A percentile compares a stretch with the other conserved stretches of the same genome.
phyloP scores from a whole-genome alignment of 2,329 filamentous ascomycete species.

The Pseudopithomyces maydicus region DNA sequence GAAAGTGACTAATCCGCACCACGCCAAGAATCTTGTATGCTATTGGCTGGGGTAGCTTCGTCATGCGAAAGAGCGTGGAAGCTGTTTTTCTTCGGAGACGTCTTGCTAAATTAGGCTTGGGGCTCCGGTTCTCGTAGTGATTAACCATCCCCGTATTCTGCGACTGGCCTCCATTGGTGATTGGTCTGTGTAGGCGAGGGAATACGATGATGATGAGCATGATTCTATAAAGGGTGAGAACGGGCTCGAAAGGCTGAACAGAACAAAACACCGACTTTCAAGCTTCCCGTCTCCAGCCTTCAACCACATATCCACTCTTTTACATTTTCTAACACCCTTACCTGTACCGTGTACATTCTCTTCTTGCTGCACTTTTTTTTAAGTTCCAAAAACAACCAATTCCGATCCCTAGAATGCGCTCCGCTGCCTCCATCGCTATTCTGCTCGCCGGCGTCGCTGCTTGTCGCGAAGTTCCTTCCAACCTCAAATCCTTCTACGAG shows the following conservation, averaged over 20 bases:
- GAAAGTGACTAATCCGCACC: not conserved
- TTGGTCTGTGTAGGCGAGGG: not conserved
- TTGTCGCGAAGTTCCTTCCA: constrained; percentile 16
- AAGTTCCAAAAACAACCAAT: too few relatives aligned
- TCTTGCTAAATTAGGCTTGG: not conserved
- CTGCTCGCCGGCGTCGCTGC: constrained; percentile 12
- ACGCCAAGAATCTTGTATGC: not conserved
- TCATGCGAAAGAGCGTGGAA: not conserved
- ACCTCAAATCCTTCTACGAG: constrained; percentile 18
- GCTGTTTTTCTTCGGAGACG: not conserved
- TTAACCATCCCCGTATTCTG: too few relatives aligned
- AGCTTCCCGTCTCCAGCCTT: not conserved
- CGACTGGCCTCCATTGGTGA: not conserved
- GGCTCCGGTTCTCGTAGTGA: too few relatives aligned
- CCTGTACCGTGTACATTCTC: too few relatives aligned
- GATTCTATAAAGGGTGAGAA: constrained; percentile 1
- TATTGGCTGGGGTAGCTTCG: not conserved
- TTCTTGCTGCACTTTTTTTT: not conserved
- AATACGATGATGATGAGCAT: not conserved
- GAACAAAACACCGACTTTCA: not conserved
- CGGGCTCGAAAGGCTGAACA: not conserved
- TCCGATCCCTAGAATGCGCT: constrained; percentile 11
- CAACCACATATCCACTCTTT: not conserved
- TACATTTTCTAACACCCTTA: not conserved
- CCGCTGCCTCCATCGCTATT: constrained; percentile 10